A percentile compares a stretch with the other conserved stretches of the same genome.
Conservation (phyloP, 345 rosid species). For the Abelmoschus esculentus region DNA sequence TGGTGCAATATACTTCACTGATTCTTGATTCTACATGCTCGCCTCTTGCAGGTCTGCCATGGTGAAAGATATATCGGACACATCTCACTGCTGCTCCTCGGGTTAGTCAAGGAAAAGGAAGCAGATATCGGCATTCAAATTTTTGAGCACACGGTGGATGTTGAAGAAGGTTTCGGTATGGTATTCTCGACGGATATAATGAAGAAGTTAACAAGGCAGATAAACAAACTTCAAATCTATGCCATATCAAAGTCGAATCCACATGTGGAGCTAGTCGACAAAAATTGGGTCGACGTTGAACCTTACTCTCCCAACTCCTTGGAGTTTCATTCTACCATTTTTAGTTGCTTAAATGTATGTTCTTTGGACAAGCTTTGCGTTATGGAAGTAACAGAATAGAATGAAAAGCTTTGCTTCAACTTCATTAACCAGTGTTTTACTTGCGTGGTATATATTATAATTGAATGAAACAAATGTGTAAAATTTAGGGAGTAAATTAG, state of each 20-base stretch:
- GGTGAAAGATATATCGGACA: constrained; percentile 9
- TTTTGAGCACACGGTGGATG: constrained; percentile 13
- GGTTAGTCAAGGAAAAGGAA: constrained; percentile 30
- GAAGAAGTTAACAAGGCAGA: constrained; percentile 34
- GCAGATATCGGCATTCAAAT: constrained; percentile 57
- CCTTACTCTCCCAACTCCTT: constrained; percentile 58
- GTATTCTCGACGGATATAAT: constrained; percentile 36
- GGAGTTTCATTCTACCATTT: constrained; percentile 49
- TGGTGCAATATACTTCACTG: not conserved
- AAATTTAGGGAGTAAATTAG: no score
- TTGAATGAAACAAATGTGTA: not conserved
- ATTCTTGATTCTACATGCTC: not conserved
- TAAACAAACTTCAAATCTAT: constrained; percentile 37
- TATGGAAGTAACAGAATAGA: constrained; percentile 40
- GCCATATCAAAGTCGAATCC: constrained; percentile 30
- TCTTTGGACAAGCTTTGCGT: constrained; percentile 47
- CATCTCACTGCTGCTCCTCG: constrained; percentile 48
- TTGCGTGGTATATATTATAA: no score
- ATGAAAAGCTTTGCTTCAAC: not conserved
- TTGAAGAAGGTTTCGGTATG: constrained; percentile 33
- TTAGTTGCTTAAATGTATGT: constrained; percentile 39
- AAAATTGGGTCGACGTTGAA: constrained; percentile 52
- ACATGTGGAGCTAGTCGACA: constrained; percentile 48
- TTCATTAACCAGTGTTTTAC: not conserved
- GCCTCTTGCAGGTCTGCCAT: constrained; percentile 44